Evolutionary conservation across 306 rosid genomes (phyloP).

Genomic region (Clitoria ternatea): DNA sequence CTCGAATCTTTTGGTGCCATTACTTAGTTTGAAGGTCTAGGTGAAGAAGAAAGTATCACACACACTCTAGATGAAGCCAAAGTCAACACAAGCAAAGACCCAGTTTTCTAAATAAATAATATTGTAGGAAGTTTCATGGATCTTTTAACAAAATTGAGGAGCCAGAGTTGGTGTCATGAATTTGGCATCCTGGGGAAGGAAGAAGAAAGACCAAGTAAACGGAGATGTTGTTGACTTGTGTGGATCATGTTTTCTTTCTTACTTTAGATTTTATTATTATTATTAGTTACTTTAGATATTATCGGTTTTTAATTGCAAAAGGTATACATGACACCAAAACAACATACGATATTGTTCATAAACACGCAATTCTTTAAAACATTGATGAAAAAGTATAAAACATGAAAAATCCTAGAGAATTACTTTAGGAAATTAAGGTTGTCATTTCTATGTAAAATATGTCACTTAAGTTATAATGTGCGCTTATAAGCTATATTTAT

Average conservation of each 20-base stretch:
- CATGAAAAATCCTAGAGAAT: too few relatives aligned
- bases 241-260: neutral
- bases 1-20: conserved; percentile 55
- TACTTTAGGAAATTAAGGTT: too few relatives aligned
- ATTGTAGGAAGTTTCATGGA: neutral
- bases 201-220: neutral
- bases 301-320: too few relatives aligned
- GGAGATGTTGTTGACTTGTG: conserved; percentile 10
- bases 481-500: too few relatives aligned
- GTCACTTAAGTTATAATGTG: too few relatives aligned
- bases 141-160: neutral
- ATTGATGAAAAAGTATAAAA: too few relatives aligned
- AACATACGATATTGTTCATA: too few relatives aligned
- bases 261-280: too few relatives aligned
- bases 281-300: too few relatives aligned
- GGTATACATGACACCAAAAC: too few relatives aligned
- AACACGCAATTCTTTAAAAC: too few relatives aligned
- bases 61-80: neutral
- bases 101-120: neutral
- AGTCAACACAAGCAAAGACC: neutral
- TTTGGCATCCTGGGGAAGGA: neutral
- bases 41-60: neutral
- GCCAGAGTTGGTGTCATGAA: neutral
- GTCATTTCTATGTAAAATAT: too few relatives aligned
- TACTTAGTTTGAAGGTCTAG: conserved; percentile 13